phyloP scores from a whole-genome alignment of 352 stramenopile species.

The Phytophthora pseudosyringae region DNA sequence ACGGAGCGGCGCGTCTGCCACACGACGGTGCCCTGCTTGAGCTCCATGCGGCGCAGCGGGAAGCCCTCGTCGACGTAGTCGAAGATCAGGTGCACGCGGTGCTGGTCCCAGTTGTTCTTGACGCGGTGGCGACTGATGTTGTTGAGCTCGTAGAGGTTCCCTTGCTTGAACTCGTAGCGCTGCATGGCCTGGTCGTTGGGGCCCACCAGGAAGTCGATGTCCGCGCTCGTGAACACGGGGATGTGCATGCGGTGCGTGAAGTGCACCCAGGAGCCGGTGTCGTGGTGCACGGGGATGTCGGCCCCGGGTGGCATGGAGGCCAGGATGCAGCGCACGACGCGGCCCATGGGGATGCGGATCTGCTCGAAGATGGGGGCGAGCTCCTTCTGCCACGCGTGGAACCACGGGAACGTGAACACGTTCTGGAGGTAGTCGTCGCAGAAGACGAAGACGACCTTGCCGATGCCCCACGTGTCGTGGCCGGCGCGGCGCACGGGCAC shows the following conservation, averaged over 20 bases:
- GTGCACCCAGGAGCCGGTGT: conserved; percentile 97
- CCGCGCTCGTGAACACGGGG: conserved; percentile 91
- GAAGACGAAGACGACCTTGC: conserved; percentile 98
- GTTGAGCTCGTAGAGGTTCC: conserved; percentile 98
- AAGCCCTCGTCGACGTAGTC: conserved; percentile 95
- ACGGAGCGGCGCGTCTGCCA: conserved; percentile 96
- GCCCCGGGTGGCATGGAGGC: conserved; percentile 95
- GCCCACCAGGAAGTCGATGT: conserved; percentile 88
- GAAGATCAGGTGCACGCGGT: conserved; percentile 98
- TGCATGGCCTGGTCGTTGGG: conserved; percentile 84
- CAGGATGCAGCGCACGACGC: conserved; percentile 95
- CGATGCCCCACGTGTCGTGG: conserved; percentile 98
- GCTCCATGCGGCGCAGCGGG: conserved; percentile 65
- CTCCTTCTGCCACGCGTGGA: conserved; percentile 81
- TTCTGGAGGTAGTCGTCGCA: conserved; percentile 98
- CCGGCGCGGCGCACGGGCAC: conserved; percentile 93
- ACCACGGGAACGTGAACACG: conserved; percentile 97
- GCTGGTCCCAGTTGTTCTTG: conserved; percentile 91
- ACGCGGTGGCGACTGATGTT: conserved; percentile 97
- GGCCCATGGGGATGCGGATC: conserved; percentile 83
- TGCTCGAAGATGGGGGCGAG: conserved; percentile 90
- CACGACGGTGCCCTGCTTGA: conserved; percentile 92
- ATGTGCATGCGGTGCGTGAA: conserved; percentile 97
- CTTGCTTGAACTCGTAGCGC: conserved; percentile 93
- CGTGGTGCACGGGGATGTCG: conserved; percentile 97